Evolutionary conservation across 2,329 filamentous ascomycete genomes (phyloP), one percentile per base, ranked within the genome.

Genomic region (Chrysosporium keratinophilum): DNA sequence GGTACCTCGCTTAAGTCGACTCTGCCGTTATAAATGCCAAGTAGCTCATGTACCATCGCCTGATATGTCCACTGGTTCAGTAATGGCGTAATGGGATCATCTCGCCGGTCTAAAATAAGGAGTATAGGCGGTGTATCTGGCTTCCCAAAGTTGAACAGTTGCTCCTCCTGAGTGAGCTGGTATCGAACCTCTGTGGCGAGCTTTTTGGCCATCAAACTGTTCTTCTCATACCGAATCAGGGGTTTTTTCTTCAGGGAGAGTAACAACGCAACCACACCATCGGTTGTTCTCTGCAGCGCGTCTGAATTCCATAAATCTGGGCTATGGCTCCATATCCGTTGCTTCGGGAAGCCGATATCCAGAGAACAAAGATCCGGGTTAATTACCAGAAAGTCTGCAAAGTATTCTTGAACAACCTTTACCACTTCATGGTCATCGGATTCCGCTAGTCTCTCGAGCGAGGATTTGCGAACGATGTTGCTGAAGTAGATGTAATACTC

Each of bases 31-130:
- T 87, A 81, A 60, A 98, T 95, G 4, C 93, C 93, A 11, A 98
- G 76, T 1, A 97, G 74, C 65, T 98, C 93, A 67, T 98, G 93
- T 0, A 98, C 93, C 90, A 98, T 98, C n/a, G 93, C 93, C 71
- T 98, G 93, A 65, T 98, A 98, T 23, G 93, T 98, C 93, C 93
- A 98, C 67, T 98, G 93, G 2, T 89, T 95, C 47, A 98, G 78
- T 10, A 98, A 74, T 0, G 93, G 93, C 2, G 93, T 98, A 49
- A 97, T 86, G 0, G 93, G 91, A 64, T 98, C 93, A 65, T 96
- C 90, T 67, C 93, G 81, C 41, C 93, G 82, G 70, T 98, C 93
- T 31, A 98, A 73, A 52, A 98, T 81, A 34, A 98, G 77, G 12
- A 98, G 76, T 61, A 98, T 90, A 0, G 94, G 93, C 7, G 91